Conservation (phyloP, 2,329 filamentous ascomycete species). For the Simplicillium aogashimaense region DNA sequence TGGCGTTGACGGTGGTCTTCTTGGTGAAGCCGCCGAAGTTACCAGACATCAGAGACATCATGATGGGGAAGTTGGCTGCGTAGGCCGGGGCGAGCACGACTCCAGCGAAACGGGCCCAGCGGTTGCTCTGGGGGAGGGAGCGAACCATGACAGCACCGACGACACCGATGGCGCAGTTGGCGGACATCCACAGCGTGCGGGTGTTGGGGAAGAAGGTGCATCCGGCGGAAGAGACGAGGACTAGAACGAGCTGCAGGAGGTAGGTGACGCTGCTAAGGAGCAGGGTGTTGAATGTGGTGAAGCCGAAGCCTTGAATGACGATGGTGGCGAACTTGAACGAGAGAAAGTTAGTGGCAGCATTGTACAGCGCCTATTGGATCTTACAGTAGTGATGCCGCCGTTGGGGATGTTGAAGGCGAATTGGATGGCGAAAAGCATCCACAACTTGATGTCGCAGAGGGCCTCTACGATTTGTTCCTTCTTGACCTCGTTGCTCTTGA, state of each 20-base stretch:
- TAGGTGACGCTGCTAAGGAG: slow-evolving; percentile 12
- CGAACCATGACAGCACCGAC: slow-evolving; percentile 15
- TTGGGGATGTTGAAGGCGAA: slow-evolving; percentile 18
- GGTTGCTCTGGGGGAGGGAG: slow-evolving; percentile 4
- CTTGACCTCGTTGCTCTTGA: slow-evolving; percentile 19
- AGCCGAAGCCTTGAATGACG: slow-evolving; percentile 14
- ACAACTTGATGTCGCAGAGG: slow-evolving; percentile 14
- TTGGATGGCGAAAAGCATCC: slow-evolving; percentile 15
- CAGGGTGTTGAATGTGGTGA: slow-evolving; percentile 11
- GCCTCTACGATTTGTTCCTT: slow-evolving; percentile 14
- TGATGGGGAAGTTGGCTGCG: slow-evolving; percentile 31
- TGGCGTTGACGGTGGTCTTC: slow-evolving; percentile 47
- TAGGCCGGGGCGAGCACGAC: slow-evolving; percentile 43
- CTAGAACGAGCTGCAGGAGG: slow-evolving; percentile 13
- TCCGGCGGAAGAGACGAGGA: slow-evolving; percentile 11
- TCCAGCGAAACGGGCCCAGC: slow-evolving; percentile 12
- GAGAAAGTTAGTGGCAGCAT: slow-evolving; percentile 1
- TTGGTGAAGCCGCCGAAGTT: slow-evolving; percentile 56
- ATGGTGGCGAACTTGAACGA: slow-evolving; percentile 16
- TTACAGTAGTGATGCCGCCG: slow-evolving; percentile 16
- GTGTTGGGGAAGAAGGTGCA: slow-evolving; percentile 14
- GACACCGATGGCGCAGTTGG: slow-evolving; percentile 11
- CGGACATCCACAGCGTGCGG: slow-evolving; percentile 15
- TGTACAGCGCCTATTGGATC: background rate
- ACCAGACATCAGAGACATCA: slow-evolving; percentile 44